Conservation (phyloP, 2,329 filamentous ascomycete genomes). For the Trichoderma koningiopsis region DNA sequence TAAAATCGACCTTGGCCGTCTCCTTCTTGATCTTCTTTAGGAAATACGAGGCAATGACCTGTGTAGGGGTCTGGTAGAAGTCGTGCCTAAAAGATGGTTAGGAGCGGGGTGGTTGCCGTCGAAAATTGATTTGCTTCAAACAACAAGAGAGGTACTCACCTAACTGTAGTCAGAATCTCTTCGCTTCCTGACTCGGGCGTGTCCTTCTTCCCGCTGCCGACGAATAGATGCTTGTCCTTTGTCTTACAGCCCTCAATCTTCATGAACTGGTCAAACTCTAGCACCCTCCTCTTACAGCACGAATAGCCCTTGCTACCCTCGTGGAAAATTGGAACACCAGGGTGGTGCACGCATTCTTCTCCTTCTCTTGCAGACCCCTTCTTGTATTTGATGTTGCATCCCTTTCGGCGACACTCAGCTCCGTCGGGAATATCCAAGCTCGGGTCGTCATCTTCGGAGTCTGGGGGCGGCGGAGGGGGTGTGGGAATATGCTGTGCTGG, state of each 20-base stretch:
- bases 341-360: slow-evolving; percentile 86
- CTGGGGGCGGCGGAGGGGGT: slow-evolving; percentile 64
- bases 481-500: slow-evolving; percentile 51
- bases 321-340: slow-evolving; percentile 90
- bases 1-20: slow-evolving; percentile 71
- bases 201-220: slow-evolving; percentile 72
- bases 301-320: slow-evolving; percentile 98
- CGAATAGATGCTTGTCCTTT: slow-evolving; percentile 79
- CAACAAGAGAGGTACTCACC: slow-evolving; percentile 48
- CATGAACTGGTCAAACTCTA: slow-evolving; percentile 98
- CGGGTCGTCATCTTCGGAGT: slow-evolving; percentile 87
- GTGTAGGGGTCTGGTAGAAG: slow-evolving; percentile 88
- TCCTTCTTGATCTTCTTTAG: slow-evolving; percentile 95
- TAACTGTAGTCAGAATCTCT: slow-evolving; percentile 76
- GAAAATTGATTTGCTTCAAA: not conserved
- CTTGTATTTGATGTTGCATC: slow-evolving; percentile 69
- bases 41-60: slow-evolving; percentile 89
- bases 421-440: slow-evolving; percentile 71
- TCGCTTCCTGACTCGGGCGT: slow-evolving; percentile 56
- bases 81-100: slow-evolving; percentile 57
- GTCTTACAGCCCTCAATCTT: slow-evolving; percentile 89
- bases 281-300: slow-evolving; percentile 91
- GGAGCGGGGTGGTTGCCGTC: not conserved
- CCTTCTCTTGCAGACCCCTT: slow-evolving; percentile 61
- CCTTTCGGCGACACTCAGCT: slow-evolving; percentile 74